Evolutionary conservation across 768 basidiomycete species (phyloP).

Genomic region (Stropharia rugosoannulata): DNA sequence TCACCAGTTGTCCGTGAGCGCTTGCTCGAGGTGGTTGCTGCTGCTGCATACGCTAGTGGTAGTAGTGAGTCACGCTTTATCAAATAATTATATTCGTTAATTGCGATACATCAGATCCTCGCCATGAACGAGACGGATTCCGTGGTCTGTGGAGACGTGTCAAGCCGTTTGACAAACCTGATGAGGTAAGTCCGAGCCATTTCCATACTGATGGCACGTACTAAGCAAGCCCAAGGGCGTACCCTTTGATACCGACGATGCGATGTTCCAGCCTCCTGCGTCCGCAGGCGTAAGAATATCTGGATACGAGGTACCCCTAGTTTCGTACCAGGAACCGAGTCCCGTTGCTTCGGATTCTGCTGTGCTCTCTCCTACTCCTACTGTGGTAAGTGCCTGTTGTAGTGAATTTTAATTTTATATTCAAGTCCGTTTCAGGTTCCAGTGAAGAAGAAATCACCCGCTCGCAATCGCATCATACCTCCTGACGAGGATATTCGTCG

Average conservation of each 20-base stretch:
- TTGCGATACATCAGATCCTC: constrained; percentile 20
- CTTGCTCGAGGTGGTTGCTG: constrained; percentile 77
- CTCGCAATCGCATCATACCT: constrained; percentile 51
- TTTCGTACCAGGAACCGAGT: constrained; percentile 36
- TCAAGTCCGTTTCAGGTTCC: constrained; percentile 7
- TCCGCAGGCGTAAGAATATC: constrained; percentile 32
- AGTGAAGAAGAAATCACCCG: constrained; percentile 34
- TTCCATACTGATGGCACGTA: background rate
- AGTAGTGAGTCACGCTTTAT: constrained; percentile 31
- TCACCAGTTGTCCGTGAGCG: constrained; percentile 81
- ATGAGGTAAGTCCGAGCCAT: constrained; percentile 49
- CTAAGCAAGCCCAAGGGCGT: constrained; percentile 48
- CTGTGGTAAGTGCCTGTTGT: constrained; percentile 3
- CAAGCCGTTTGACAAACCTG: constrained; percentile 78
- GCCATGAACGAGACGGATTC: constrained; percentile 47
- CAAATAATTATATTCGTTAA: constrained; percentile 1
- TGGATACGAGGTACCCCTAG: constrained; percentile 35
- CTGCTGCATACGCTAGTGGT: constrained; percentile 71
- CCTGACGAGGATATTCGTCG: constrained; percentile 83
- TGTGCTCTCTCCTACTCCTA: constrained; percentile 25
- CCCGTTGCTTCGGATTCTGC: constrained; percentile 25
- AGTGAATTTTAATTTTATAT: background rate
- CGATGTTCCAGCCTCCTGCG: constrained; percentile 73
- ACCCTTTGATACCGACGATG: constrained; percentile 76
- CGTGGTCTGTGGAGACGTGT: constrained; percentile 78